phyloP scores from a whole-genome alignment of 2,329 filamentous ascomycete genomes.

The Pestalotiopsis sp. region DNA sequence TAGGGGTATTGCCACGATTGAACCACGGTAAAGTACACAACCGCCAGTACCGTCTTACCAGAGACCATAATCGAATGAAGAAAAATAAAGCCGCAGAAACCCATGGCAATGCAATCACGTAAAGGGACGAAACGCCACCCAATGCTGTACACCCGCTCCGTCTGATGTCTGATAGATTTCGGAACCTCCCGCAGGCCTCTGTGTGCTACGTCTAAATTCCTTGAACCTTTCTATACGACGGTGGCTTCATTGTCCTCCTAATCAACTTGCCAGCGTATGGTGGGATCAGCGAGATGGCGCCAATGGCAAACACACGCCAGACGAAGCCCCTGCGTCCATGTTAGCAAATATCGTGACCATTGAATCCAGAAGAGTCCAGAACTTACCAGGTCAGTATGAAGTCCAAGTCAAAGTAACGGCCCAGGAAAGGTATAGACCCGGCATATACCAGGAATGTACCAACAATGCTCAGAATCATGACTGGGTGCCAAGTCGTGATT shows the following conservation, averaged over 20 bases:
- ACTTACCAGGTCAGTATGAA: slow-evolving; percentile 74
- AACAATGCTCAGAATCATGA: slow-evolving; percentile 85
- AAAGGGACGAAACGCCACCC: slow-evolving; percentile 5
- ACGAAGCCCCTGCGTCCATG: slow-evolving; percentile 68
- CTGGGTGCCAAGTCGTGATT: slow-evolving; percentile 94
- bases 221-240: slow-evolving; percentile 92
- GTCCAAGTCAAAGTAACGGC: slow-evolving; percentile 83
- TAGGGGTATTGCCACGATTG: slow-evolving; percentile 7
- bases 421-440: slow-evolving; percentile 82
- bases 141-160: not conserved
- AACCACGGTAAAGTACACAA: not conserved
- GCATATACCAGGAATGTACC: slow-evolving; percentile 83
- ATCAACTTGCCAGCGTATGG: slow-evolving; percentile 88
- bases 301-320: slow-evolving; percentile 84
- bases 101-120: slow-evolving; percentile 1
- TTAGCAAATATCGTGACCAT: slow-evolving; percentile 14
- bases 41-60: not conserved
- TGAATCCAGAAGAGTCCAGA: not conserved
- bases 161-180: not conserved
- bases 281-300: slow-evolving; percentile 79
- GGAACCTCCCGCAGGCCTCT: not conserved
- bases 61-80: not conserved
- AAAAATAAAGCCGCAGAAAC: not conserved
- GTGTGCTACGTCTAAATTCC: slow-evolving; percentile 50
- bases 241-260: slow-evolving; percentile 82